phyloP scores from a whole-genome alignment of 805 yeast genomes.

The Tetrapisispora namnaoensis region DNA sequence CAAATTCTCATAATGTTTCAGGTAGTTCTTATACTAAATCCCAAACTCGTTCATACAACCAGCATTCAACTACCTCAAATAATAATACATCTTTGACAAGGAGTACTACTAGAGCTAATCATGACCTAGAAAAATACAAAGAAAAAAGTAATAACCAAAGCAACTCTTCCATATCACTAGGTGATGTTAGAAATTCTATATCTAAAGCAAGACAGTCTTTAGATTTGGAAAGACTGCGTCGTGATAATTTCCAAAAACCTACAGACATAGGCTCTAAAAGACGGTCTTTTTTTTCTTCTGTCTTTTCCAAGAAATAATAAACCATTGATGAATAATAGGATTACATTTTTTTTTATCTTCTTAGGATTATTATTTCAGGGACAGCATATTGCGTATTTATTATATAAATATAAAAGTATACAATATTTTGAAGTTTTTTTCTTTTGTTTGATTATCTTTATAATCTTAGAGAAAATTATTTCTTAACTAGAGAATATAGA shows the following conservation, averaged over 20 bases:
- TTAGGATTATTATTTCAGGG: neutral
- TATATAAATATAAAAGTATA: neutral
- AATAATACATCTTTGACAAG: neutral
- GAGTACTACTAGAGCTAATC: constrained; percentile 3
- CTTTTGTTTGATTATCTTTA: neutral
- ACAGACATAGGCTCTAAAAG: constrained; percentile 15
- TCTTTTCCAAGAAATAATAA: constrained; percentile 7
- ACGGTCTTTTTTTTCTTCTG: constrained; percentile 21
- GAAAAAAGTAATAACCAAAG: neutral
- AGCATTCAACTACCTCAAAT: neutral
- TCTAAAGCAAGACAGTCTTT: constrained; percentile 24
- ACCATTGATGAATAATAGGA: neutral
- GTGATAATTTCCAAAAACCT: constrained; percentile 13
- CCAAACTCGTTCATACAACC: neutral
- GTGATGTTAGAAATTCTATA: constrained; percentile 15
- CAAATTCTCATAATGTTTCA: neutral
- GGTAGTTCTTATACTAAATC: neutral
- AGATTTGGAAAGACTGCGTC: constrained; percentile 21
- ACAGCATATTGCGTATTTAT: neutral
- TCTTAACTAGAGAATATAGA: no score
- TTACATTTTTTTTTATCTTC: no score
- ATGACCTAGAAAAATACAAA: constrained; percentile 10
- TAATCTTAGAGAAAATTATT: no score
- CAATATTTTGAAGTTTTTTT: neutral
- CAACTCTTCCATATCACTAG: constrained; percentile 1